These are phyloP conservation scores for Cylindrotheca closterium DNA, from an alignment of 108 stramenopile genomes.

Conservation along the genomic window DNA sequence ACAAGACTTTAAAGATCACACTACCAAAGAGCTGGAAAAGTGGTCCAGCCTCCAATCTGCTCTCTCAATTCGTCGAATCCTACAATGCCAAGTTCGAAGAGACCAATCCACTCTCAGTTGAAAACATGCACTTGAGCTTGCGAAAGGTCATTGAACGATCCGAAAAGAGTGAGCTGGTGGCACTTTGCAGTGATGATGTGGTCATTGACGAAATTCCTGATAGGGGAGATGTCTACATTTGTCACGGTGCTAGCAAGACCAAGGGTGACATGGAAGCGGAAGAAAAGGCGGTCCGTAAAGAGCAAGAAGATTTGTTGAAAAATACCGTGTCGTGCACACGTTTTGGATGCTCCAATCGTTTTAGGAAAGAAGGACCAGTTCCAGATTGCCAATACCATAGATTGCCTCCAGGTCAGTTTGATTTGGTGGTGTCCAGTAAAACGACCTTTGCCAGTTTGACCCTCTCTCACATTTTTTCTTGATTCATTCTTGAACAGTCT, in stretches of 20 bases:
- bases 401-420: conserved; percentile 56
- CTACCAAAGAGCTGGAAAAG: conserved; percentile 87
- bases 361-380: conserved; percentile 74
- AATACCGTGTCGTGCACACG: conserved; percentile 72
- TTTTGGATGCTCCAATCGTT: conserved; percentile 87
- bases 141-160: conserved; percentile 22
- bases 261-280: conserved; percentile 46
- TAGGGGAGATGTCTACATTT: conserved; percentile 74
- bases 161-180: conserved; percentile 30
- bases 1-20: conserved; percentile 90
- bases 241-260: conserved; percentile 64
- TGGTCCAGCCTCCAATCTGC: conserved; percentile 72
- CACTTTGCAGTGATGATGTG: conserved; percentile 71
- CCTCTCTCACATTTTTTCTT: neutral
- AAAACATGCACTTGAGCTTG: conserved; percentile 57
- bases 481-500: conserved; percentile 62
- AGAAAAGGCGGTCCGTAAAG: conserved; percentile 30
- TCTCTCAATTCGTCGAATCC: conserved; percentile 79
- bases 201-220: conserved; percentile 69
- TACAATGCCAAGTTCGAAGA: conserved; percentile 73
- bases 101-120: conserved; percentile 47
- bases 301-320: conserved; percentile 34
- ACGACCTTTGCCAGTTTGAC: neutral
- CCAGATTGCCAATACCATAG: conserved; percentile 86
- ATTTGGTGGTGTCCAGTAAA: neutral